These are phyloP conservation scores for Singerocomus inundabilis DNA, from an alignment of 1,284 basidiomycete species.

Conservation along the genomic window DNA sequence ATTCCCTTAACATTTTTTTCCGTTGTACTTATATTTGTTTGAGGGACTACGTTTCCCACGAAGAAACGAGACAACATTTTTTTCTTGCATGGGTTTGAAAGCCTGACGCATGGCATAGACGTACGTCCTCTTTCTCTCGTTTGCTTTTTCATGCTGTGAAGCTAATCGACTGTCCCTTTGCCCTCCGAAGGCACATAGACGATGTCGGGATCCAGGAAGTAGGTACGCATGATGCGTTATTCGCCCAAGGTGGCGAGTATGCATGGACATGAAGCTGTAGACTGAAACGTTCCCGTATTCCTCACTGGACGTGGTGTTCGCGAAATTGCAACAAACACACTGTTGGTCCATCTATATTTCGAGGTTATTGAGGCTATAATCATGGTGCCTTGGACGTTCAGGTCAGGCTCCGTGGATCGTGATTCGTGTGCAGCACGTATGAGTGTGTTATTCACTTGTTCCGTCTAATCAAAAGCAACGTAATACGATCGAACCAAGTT, in stretches of 20 bases:
- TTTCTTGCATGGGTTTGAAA: conserved; percentile 69
- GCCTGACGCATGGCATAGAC: conserved; percentile 68
- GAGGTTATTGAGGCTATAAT: not conserved
- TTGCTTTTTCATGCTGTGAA: not conserved
- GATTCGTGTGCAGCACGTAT: not conserved
- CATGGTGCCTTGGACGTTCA: too few relatives aligned
- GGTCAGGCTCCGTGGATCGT: too few relatives aligned
- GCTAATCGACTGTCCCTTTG: not conserved
- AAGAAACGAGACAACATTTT: conserved; percentile 71
- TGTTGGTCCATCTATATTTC: not conserved
- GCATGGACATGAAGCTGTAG: conserved; percentile 60
- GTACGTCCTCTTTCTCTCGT: conserved; percentile 38
- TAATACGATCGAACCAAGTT: not conserved
- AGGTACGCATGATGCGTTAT: conserved; percentile 57
- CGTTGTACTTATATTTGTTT: conserved; percentile 52
- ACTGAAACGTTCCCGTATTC: conserved; percentile 51
- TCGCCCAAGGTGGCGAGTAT: conserved; percentile 55
- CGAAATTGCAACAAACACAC: too few relatives aligned
- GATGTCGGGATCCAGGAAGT: conserved; percentile 47
- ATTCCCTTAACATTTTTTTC: not conserved
- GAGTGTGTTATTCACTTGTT: not conserved
- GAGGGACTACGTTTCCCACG: conserved; percentile 55
- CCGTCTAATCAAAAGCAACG: not conserved
- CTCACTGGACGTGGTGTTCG: not conserved
- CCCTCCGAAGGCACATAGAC: conserved; percentile 53